Base-by-base conservation (phyloP, 768 basidiomycete genomes). In the Mycena venus region DNA sequence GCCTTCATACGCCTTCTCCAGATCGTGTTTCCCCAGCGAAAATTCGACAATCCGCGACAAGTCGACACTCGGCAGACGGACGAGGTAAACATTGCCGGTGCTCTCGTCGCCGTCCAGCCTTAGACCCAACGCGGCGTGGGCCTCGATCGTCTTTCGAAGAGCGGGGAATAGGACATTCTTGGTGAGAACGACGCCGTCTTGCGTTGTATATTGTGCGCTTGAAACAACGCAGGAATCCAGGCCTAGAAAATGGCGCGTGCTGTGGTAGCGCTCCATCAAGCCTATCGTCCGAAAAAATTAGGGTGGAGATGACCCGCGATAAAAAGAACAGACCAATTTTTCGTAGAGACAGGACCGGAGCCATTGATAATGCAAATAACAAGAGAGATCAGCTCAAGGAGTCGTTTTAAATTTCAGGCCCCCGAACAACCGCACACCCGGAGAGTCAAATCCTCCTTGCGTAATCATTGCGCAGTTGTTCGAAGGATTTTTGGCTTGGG, bases 151-250 rank as follows among this genome's bases (percentile, higher is more conserved):
- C 3, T 9, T 27, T 29, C 68, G 63, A 5, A 76, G 49, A 6
- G 68, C 75, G 3, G 75, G 68, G 51, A 68, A 76, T 15, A 76
- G 44, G 23, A 73, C n/a, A 36, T 68, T 32, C 77, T 62, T 23
- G 69, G 70, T 34, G 63, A 73, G 55, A 68, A 72, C 7, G 10
- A 53, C 5, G 10, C 68, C 62, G 21, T 70, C 59, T 9, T 49
- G 21, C 15, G 49, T 32, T 9, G 56, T 49, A 59, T 82, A 84
- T 32, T 73, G 55, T 8, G 79, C 82, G 0, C 77, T 51, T 4
- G 75, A 73, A 42, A 79, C 44, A 27, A 84, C 75, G 42, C 80
- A 77, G 2, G 77, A 67, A 68, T 80, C 79, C 7, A 80, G 29
- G 2, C 76, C 78, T 1, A 80, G 49, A 42, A 69, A 61, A 40